Evolutionary conservation across 371 early-diverging fungal genomes (phyloP).

Genomic region (Encephalitozoon intestinalis): DNA sequence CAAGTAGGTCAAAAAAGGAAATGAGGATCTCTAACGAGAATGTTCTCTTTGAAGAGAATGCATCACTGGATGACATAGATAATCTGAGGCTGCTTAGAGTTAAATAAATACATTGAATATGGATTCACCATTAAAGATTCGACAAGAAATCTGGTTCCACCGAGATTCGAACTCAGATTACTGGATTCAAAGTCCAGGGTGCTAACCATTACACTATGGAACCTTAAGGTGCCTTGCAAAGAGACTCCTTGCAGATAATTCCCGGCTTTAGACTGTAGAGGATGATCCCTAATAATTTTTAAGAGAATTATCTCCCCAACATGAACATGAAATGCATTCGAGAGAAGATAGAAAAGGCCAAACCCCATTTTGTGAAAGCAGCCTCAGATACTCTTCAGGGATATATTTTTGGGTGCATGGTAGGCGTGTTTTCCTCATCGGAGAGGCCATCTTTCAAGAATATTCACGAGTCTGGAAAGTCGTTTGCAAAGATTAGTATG

Average conservation of each 20-base stretch:
- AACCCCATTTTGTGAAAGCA: conserved; percentile 33
- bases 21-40: neutral
- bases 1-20: neutral
- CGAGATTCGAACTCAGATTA: conserved; percentile 68
- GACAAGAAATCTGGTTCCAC: conserved; percentile 62
- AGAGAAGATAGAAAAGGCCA: neutral
- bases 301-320: neutral
- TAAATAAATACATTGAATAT: neutral
- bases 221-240: too few relatives aligned
- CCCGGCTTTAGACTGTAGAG: too few relatives aligned
- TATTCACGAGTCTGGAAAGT: conserved; percentile 49
- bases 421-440: conserved; percentile 37
- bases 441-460: neutral
- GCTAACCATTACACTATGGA: conserved; percentile 65
- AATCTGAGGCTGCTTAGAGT: neutral
- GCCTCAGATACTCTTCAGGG: conserved; percentile 34
- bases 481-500: conserved; percentile 44
- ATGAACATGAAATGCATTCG: neutral
- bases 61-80: neutral
- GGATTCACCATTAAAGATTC: neutral
- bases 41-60: neutral
- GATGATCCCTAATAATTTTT: neutral
- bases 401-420: conserved; percentile 52
- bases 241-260: too few relatives aligned
- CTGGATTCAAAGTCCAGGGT: conserved; percentile 66